Base-by-base conservation (phyloP, 2,329 filamentous ascomycete species). In the Curvularia sp. region DNA sequence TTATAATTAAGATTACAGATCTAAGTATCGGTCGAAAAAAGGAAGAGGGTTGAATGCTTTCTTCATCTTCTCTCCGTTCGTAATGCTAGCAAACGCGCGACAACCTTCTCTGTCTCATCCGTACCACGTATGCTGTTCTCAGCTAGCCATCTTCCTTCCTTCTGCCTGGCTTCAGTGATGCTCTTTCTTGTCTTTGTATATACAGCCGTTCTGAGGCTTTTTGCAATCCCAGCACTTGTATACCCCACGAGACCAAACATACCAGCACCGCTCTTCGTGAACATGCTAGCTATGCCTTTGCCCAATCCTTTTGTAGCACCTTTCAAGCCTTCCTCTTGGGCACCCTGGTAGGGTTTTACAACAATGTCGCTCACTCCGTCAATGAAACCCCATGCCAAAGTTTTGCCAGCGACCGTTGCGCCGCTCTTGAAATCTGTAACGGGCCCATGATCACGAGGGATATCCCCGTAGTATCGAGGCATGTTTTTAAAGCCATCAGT, bases 401-500 rank as follows among this genome's bases (percentile, higher is more conserved):
- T 89, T 75, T 83, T 91, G 2, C 89, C 86, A 1, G 92, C 92
- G 35, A 91, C 87, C 60, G 83, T 86, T 22, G 95, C 78, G 0
- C 92, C 92, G 58, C 87, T 90, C 44, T 84, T 83, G 47, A 95
- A 80, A 43, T 86, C 89, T 0, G 89, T 92, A 4, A 96, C 89
- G 63, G 89, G 90, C 52, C 91, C 88, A 1, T 84, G 79, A 4
- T 89, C 88, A 5, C 90, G 84, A 1, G 95, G 86, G 0, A 89
- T 86, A 66, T 96, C 92, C 46, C 92, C 89, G 70, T 95, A 96
- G 0, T 94, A 79, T 63, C 85, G 87, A 0, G 92, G 92, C 4
- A 90, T 88, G 68, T 96, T 95, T 70, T 93, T 89, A 72, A 96
- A 93, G 0, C 92, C 92, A 74, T 89, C 89, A 0, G 92, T 89